Conservation (phyloP, 306 rosid species). For the Ochetophila trinervis region DNA sequence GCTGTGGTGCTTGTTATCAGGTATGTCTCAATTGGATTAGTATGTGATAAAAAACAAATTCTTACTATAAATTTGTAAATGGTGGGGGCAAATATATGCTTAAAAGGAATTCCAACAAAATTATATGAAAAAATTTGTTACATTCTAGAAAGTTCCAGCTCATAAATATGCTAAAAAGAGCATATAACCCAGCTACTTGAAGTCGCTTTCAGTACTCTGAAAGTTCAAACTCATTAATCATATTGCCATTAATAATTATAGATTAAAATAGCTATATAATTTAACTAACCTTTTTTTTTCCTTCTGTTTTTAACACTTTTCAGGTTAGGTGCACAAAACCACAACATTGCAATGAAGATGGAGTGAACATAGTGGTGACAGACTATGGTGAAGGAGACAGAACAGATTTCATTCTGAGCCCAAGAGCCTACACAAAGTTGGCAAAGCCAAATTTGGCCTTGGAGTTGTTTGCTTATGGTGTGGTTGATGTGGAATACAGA, state of each 20-base stretch:
- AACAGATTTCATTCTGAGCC: slow-evolving; percentile 55
- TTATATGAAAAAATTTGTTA: background rate
- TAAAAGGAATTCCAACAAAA: background rate
- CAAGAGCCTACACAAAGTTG: slow-evolving; percentile 36
- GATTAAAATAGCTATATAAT: background rate
- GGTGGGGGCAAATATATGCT: background rate
- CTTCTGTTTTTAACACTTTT: slow-evolving; percentile 8
- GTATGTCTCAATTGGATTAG: slow-evolving; percentile 14
- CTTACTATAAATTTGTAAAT: background rate
- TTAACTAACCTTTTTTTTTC: background rate
- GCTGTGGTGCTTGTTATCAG: slow-evolving; percentile 90
- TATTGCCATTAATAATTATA: background rate
- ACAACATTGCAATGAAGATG: slow-evolving; percentile 33
- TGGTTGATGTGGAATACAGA: slow-evolving; percentile 49
- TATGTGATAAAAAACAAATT: background rate
- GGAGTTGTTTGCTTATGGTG: slow-evolving; percentile 39
- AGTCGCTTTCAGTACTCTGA: background rate
- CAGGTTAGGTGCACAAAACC: slow-evolving; percentile 52
- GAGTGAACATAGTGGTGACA: slow-evolving; percentile 44
- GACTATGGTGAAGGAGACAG: slow-evolving; percentile 59
- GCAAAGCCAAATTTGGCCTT: slow-evolving; percentile 23
- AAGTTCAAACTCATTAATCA: background rate
- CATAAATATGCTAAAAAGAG: background rate
- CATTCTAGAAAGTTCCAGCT: background rate
- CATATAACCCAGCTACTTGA: background rate